Conservation (phyloP, 768 basidiomycete species). For the Mycena belliarum region DNA sequence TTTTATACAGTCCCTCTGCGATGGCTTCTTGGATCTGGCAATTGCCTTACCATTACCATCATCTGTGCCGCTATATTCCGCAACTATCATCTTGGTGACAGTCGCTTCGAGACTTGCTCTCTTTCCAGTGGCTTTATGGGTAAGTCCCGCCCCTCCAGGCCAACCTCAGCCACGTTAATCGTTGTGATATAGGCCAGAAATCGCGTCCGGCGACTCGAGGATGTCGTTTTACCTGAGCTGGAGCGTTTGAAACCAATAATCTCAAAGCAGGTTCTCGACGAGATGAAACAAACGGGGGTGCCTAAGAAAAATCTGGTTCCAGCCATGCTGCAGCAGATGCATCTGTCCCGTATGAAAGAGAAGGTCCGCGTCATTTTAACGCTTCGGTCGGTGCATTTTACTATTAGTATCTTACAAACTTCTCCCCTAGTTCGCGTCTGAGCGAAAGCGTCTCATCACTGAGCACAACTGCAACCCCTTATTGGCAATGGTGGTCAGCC, state of each 20-base stretch:
- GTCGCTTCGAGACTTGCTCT: slow-evolving; percentile 60
- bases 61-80: slow-evolving; percentile 68
- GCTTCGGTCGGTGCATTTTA: neutral
- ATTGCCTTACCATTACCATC: slow-evolving; percentile 72
- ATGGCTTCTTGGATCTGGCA: slow-evolving; percentile 78
- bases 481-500: slow-evolving; percentile 59
- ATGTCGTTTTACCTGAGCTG: slow-evolving; percentile 59
- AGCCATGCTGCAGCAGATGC: slow-evolving; percentile 47
- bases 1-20: slow-evolving; percentile 46
- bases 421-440: slow-evolving; percentile 46
- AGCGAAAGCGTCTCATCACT: slow-evolving; percentile 60
- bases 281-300: slow-evolving; percentile 58
- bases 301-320: slow-evolving; percentile 45
- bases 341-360: slow-evolving; percentile 47
- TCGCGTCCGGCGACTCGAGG: slow-evolving; percentile 60
- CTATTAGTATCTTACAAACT: too few species aligned
- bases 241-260: slow-evolving; percentile 48
- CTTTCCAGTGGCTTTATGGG: slow-evolving; percentile 79
- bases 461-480: slow-evolving; percentile 58
- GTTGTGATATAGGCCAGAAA: slow-evolving; percentile 51
- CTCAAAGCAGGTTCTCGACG: slow-evolving; percentile 42
- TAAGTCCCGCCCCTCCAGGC: slow-evolving; percentile 34
- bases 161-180: neutral
- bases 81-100: slow-evolving; percentile 73
- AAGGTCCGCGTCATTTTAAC: slow-evolving; percentile 39